Evolutionary conservation across 768 basidiomycete species (phyloP).

Genomic region (Kwoniella heveanensis): DNA sequence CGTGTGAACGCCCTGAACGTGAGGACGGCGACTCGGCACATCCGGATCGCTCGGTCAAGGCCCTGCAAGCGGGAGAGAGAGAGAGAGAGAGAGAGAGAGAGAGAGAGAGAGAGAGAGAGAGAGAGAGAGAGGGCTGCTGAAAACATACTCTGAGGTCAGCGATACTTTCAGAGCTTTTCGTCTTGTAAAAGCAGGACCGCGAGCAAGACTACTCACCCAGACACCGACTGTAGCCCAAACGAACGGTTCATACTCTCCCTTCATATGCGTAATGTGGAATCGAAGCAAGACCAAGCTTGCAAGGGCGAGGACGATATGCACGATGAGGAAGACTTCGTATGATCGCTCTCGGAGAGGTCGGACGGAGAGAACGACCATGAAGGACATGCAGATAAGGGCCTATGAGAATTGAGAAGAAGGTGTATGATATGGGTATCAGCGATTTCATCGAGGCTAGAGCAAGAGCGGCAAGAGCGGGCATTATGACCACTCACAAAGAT

Average conservation of each 20-base stretch:
- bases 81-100: too few relatives aligned
- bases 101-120: too few relatives aligned
- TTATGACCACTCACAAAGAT: constrained; percentile 30
- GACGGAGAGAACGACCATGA: constrained; percentile 35
- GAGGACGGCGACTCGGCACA: constrained; percentile 5
- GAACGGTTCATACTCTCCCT: constrained; percentile 30
- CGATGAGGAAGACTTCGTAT: constrained; percentile 41
- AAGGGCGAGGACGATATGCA: constrained; percentile 34
- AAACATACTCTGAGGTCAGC: too few relatives aligned
- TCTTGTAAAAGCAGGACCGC: too few relatives aligned
- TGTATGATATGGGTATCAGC: too few relatives aligned
- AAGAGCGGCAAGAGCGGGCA: too few relatives aligned
- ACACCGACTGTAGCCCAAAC: constrained; percentile 34
- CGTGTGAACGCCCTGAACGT: constrained; percentile 7
- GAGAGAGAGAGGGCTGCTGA: too few relatives aligned
- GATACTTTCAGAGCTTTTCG: too few relatives aligned
- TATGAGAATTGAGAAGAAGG: constrained; percentile 1
- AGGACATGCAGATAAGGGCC: constrained; percentile 29
- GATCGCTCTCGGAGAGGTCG: constrained; percentile 21
- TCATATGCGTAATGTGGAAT: constrained; percentile 34
- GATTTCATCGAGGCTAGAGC: too few relatives aligned
- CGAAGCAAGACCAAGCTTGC: constrained; percentile 22
- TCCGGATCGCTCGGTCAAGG: constrained; percentile 12
- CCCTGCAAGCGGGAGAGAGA: background rate
- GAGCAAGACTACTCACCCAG: constrained; percentile 38